phyloP scores from a whole-genome alignment of 352 stramenopile genomes.

The Pythium aristosporum region DNA sequence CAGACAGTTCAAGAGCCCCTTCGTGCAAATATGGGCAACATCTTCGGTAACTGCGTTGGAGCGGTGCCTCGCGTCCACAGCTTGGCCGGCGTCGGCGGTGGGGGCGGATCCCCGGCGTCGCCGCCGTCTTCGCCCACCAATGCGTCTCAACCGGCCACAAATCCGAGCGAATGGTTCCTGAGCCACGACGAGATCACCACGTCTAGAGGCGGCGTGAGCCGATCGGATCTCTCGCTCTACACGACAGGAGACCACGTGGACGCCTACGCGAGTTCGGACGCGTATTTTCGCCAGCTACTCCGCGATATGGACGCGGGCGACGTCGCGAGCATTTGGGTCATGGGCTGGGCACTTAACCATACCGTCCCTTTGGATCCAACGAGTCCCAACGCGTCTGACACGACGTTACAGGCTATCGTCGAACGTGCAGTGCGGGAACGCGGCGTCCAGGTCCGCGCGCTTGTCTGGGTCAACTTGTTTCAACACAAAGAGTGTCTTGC shows the following conservation, averaged over 20 bases:
- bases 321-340: slow-evolving; percentile 11
- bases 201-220: slow-evolving; percentile 45
- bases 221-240: slow-evolving; percentile 46
- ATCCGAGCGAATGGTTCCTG: slow-evolving; percentile 49
- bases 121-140: not conserved
- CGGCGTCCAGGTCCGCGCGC: slow-evolving; percentile 29
- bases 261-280: slow-evolving; percentile 37
- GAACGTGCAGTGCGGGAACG: slow-evolving; percentile 23
- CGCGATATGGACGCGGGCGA: slow-evolving; percentile 40
- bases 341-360: slow-evolving; percentile 8
- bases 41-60: not conserved
- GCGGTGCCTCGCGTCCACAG: not conserved
- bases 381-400: slow-evolving; percentile 6
- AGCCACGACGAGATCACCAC: slow-evolving; percentile 52
- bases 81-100: not conserved
- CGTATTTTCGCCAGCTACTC: slow-evolving; percentile 51
- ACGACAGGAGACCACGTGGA: slow-evolving; percentile 48
- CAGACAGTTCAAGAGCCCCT: not conserved
- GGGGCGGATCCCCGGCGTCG: not conserved
- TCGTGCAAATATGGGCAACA: not conserved
- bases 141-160: not conserved
- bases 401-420: slow-evolving; percentile 17
- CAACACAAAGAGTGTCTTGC: slow-evolving; percentile 54
- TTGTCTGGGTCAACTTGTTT: slow-evolving; percentile 39
- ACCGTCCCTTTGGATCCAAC: slow-evolving; percentile 1